Evolutionary conservation across 1,139 yeast species (phyloP).

Genomic region (Geotrichum carabidarum): DNA sequence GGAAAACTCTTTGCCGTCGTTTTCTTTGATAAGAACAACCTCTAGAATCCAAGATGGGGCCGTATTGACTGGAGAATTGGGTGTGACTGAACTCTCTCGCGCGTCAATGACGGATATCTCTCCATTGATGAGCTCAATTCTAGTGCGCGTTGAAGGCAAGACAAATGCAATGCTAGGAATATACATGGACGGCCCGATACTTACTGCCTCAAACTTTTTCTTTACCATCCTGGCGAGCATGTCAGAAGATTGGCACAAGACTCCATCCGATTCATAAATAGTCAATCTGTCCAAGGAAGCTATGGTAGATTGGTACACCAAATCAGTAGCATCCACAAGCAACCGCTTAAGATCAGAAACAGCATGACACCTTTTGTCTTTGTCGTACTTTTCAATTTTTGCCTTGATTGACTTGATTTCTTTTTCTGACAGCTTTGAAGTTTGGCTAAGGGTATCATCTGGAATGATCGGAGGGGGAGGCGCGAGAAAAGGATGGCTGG

Average conservation of each 20-base stretch:
- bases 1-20: conserved; percentile 12
- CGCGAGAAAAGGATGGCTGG: conserved; percentile 19
- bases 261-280: conserved; percentile 27
- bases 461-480: conserved; percentile 25
- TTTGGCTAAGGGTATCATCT: conserved; percentile 2
- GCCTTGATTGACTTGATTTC: conserved; percentile 17
- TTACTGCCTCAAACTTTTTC: conserved; percentile 11
- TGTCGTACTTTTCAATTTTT: conserved; percentile 15
- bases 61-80: neutral
- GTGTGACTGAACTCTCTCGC: neutral
- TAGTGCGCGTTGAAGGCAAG: conserved; percentile 7
- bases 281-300: conserved; percentile 23
- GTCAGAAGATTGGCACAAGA: conserved; percentile 19
- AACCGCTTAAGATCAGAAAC: conserved; percentile 22
- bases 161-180: conserved; percentile 15
- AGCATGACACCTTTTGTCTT: conserved; percentile 18
- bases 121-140: conserved; percentile 10
- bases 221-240: conserved; percentile 16
- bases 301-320: conserved; percentile 23
- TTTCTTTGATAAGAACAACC: conserved; percentile 13
- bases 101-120: conserved; percentile 2
- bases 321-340: conserved; percentile 24
- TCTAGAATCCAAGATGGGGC: conserved; percentile 4
- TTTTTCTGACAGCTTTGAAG: conserved; percentile 14
- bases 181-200: conserved; percentile 10